Percentiles rank a stretch among this genome's conserved stretches.
Evolutionary conservation across 306 rosid genomes (phyloP).

Genomic region (Astragalus membranaceus): DNA sequence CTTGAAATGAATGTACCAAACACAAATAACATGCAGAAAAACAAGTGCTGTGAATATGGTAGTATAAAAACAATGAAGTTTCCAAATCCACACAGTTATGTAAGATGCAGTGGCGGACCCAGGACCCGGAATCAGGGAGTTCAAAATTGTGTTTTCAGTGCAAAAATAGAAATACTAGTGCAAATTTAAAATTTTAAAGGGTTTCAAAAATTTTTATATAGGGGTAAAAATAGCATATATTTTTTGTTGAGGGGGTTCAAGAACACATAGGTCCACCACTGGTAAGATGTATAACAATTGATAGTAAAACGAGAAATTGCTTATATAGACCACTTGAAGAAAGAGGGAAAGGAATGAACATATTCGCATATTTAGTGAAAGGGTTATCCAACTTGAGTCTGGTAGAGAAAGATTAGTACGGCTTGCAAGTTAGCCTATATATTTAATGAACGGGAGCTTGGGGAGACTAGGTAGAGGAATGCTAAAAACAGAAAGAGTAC

Average conservation of each 20-base stretch:
- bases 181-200: no score
- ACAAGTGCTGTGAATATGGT: not conserved
- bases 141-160: no score
- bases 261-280: no score
- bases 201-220: no score
- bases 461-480: not conserved
- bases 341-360: not conserved
- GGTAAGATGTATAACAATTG: not conserved
- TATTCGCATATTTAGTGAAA: not conserved
- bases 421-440: not conserved
- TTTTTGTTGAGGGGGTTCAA: no score
- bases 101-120: no score
- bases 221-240: no score
- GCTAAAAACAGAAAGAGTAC: not conserved
- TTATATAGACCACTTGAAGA: not conserved
- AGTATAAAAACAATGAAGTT: not conserved
- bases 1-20: not conserved
- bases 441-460: not conserved
- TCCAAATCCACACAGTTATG: not conserved
- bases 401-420: not conserved
- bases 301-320: not conserved
- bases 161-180: no score
- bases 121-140: no score
- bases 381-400: not conserved
- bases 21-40: not conserved